Percentiles rank a stretch among this genome's conserved stretches.
These are phyloP conservation scores for Yamadazyma blattariae DNA, from an alignment of 1,139 yeast species.

Conservation along the genomic window DNA sequence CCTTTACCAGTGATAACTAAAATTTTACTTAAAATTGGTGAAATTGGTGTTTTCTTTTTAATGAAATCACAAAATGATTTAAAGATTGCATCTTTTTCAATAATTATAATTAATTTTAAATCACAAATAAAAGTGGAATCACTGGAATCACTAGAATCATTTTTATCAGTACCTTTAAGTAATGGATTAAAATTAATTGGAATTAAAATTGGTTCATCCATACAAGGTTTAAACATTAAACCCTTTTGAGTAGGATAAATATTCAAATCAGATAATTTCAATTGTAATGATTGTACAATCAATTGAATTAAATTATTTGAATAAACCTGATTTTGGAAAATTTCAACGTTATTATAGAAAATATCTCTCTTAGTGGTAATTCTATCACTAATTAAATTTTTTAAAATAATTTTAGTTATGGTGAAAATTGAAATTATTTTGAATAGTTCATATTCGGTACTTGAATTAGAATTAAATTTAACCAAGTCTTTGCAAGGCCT, in stretches of 20 bases:
- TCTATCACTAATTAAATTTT: constrained; percentile 10
- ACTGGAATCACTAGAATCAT: not conserved
- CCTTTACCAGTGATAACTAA: constrained; percentile 65
- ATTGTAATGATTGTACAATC: constrained; percentile 24
- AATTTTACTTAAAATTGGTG: not conserved
- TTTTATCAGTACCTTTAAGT: too few relatives aligned
- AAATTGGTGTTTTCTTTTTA: constrained; percentile 3
- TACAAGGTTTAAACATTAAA: constrained; percentile 38
- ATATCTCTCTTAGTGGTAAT: constrained; percentile 59
- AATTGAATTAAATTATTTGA: constrained; percentile 42
- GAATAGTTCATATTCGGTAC: constrained; percentile 2
- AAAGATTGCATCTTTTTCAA: constrained; percentile 66
- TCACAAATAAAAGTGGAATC: too few relatives aligned
- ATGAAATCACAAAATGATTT: constrained; percentile 27
- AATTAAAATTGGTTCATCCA: constrained; percentile 24
- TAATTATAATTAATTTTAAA: constrained; percentile 35
- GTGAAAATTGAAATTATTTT: constrained; percentile 1
- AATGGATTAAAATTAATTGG: constrained; percentile 19
- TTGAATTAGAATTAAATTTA: not conserved
- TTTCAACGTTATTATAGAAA: constrained; percentile 59
- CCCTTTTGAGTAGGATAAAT: constrained; percentile 67
- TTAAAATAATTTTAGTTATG: constrained; percentile 1
- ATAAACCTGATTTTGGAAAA: constrained; percentile 46
- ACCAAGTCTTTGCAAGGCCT: not conserved
- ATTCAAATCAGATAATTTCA: constrained; percentile 28